These are phyloP conservation scores for Neofusicoccum kwambonambiense DNA, from an alignment of 2,329 filamentous ascomycete genomes.

Conservation along the genomic window DNA sequence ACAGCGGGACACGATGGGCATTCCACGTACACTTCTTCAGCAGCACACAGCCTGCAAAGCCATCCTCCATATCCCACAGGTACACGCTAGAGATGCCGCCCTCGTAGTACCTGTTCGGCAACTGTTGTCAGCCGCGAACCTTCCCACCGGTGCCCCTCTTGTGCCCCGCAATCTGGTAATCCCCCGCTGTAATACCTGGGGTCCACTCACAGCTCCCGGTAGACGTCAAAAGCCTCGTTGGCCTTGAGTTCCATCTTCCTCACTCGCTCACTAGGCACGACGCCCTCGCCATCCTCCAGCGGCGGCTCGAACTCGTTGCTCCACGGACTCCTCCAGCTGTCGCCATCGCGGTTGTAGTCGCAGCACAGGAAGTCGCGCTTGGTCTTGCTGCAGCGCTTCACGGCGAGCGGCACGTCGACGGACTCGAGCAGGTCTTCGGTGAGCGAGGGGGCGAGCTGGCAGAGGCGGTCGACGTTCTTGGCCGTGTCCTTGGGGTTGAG, in stretches of 20 bases:
- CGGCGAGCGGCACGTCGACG: slow-evolving; percentile 89
- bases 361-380: slow-evolving; percentile 96
- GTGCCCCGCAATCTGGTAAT: neutral
- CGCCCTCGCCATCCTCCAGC: slow-evolving; percentile 72
- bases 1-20: neutral
- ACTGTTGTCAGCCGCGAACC: slow-evolving; percentile 15
- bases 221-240: slow-evolving; percentile 96
- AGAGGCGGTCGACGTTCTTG: slow-evolving; percentile 83
- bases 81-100: slow-evolving; percentile 95
- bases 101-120: slow-evolving; percentile 71
- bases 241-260: slow-evolving; percentile 90
- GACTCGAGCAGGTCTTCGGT: slow-evolving; percentile 97
- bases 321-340: slow-evolving; percentile 98
- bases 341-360: slow-evolving; percentile 99
- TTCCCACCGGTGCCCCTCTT: neutral
- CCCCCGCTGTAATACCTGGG: neutral
- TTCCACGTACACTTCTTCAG: slow-evolving; percentile 78
- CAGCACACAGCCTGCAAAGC: slow-evolving; percentile 92
- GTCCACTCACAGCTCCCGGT: slow-evolving; percentile 71
- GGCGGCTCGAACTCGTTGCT: slow-evolving; percentile 97
- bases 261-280: slow-evolving; percentile 85
- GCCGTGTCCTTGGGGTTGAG: slow-evolving; percentile 93
- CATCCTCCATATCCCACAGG: slow-evolving; percentile 97
- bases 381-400: slow-evolving; percentile 81
- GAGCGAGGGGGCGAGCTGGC: slow-evolving; percentile 82